Base-by-base conservation (phyloP, 2,329 filamentous ascomycete species). In the Penicillium sp. region DNA sequence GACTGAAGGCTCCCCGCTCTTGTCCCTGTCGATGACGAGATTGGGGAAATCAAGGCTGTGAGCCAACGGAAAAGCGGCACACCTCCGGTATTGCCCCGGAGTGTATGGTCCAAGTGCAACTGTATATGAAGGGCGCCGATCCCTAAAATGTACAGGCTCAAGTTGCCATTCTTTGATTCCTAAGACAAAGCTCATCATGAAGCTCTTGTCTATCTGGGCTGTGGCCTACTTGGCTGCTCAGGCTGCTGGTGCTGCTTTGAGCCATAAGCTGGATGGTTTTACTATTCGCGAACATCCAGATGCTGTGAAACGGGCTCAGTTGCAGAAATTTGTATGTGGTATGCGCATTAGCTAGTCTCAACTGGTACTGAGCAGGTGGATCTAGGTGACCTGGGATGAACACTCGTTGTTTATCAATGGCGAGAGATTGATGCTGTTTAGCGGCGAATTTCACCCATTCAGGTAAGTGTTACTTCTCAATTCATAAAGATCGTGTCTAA, bases 381-480 rank as follows among this genome's bases (percentile, higher is more conserved):
- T 22, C 24, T 47, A 71, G 69, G 77, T 86, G 16, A 87, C 82
- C 37, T 89, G 84, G 80, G 86, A 89, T 62, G 75, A 85, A 34
- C 73, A 86, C 54, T 86, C 85, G 0, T 69, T 90, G 3, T 84
- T 84, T 53, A 76, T 90, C 49, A 74, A 78, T 50, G 86, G 85
- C 8, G 79, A 89, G 60, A 77, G 85, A 8, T 71, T 86, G 36
- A 80, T 87, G 61, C 74, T 90, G 28, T 89, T 85, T 64, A 84
- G 80, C 34, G 86, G 82, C 31, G 86, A 90, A 62, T 77, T 89
- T 3, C 86, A 90, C 61, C 84, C 85, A 0, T 89, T 77, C 63
- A 71, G 74, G 74, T 75, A 66, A 16, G 58, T 10, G 28, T 22
- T 6, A 14, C 4, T 16, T 9, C 9, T n/a, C 9, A 13, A 20